Conservation (phyloP, 169 alveolate genomes). For the Plasmodium relictum region DNA sequence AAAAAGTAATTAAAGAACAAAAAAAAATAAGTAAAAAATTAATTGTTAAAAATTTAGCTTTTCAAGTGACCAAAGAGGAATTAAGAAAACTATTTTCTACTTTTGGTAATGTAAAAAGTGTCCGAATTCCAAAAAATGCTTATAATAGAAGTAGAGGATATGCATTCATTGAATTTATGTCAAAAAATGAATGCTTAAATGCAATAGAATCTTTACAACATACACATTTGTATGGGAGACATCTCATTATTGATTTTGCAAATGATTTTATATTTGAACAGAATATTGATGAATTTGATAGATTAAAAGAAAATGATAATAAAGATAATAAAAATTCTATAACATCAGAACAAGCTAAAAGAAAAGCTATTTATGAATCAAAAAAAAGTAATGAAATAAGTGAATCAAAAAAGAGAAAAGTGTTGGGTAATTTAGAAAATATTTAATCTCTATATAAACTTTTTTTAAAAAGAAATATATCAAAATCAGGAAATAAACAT, state of each 20-base stretch:
- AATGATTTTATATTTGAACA: constrained; percentile 78
- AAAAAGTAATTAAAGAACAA: constrained; percentile 74
- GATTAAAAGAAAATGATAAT: constrained; percentile 44
- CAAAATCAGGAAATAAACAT: no score
- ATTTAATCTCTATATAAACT: background rate
- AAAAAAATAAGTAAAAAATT: constrained; percentile 88
- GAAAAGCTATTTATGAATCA: constrained; percentile 51
- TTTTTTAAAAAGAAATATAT: no score
- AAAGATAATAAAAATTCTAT: constrained; percentile 15
- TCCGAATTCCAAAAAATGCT: constrained; percentile 95
- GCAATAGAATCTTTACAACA: constrained; percentile 93
- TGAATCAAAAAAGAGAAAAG: constrained; percentile 73
- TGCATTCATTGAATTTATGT: constrained; percentile 94
- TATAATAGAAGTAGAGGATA: constrained; percentile 94
- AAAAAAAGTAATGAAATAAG: constrained; percentile 21
- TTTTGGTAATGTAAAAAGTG: constrained; percentile 92
- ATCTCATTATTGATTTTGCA: constrained; percentile 92
- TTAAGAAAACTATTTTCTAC: constrained; percentile 91
- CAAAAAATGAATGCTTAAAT: constrained; percentile 90
- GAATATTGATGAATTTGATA: constrained; percentile 66
- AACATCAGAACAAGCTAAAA: constrained; percentile 75
- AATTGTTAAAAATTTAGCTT: constrained; percentile 94
- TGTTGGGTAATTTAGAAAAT: constrained; percentile 15
- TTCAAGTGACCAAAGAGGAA: constrained; percentile 95
- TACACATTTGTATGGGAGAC: constrained; percentile 95